These are phyloP conservation scores for Drechslera avenae DNA, from an alignment of 2,329 filamentous ascomycete species.

Conservation along the genomic window DNA sequence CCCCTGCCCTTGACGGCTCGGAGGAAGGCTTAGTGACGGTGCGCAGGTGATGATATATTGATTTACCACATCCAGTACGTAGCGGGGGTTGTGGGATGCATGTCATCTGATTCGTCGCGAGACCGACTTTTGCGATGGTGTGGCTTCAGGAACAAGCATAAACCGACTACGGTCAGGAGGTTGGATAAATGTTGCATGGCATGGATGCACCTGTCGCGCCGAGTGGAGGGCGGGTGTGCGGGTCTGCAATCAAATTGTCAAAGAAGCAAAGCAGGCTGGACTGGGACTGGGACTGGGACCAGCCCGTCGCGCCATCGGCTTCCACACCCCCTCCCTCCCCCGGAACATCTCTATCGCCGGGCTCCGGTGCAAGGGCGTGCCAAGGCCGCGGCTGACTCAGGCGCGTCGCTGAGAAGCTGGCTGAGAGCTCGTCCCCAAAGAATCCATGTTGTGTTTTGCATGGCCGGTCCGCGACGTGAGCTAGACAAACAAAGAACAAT, in stretches of 20 bases:
- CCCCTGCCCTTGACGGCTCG: slow-evolving; percentile 16
- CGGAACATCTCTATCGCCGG: slow-evolving; percentile 8
- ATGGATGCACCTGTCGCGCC: slow-evolving; percentile 4
- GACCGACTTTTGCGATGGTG: not conserved
- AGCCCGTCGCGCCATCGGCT: not conserved
- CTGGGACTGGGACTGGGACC: not conserved
- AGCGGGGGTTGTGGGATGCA: slow-evolving; percentile 4
- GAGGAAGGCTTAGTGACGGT: slow-evolving; percentile 6
- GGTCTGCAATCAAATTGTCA: slow-evolving; percentile 4
- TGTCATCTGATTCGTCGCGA: slow-evolving; percentile 12
- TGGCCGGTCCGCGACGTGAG: slow-evolving; percentile 17
- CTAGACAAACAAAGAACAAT: slow-evolving; percentile 3
- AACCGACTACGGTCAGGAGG: slow-evolving; percentile 6
- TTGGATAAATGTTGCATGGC: not conserved
- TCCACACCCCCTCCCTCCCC: not conserved
- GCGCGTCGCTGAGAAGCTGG: slow-evolving; percentile 26
- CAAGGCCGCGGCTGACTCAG: slow-evolving; percentile 15
- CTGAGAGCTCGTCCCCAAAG: slow-evolving; percentile 1
- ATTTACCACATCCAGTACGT: slow-evolving; percentile 12
- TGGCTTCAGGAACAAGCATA: slow-evolving; percentile 16
- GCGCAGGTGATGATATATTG: slow-evolving; percentile 12
- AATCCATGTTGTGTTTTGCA: slow-evolving; percentile 20
- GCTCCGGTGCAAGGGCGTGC: slow-evolving; percentile 8
- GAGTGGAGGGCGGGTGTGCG: not conserved
- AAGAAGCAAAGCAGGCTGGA: not conserved